Evolutionary conservation across 306 rosid genomes (phyloP).

Genomic region (Prunus mongolica): DNA sequence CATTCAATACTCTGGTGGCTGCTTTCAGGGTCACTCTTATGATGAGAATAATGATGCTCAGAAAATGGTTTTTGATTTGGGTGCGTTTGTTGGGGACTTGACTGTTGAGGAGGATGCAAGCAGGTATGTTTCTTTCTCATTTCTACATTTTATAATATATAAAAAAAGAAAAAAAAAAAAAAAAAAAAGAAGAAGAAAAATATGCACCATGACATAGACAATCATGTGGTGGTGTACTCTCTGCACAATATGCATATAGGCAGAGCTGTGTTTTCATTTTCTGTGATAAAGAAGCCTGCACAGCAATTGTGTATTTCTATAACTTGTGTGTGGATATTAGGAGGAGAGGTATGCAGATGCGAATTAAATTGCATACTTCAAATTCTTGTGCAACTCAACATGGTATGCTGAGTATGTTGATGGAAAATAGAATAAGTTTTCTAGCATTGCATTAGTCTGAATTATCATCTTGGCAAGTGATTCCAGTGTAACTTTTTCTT

Average conservation of each 20-base stretch:
- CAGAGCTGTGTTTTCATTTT: not conserved
- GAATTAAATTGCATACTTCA: not conserved
- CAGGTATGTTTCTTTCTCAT: slow-evolving; percentile 37
- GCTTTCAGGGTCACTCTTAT: slow-evolving; percentile 40
- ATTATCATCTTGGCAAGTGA: not conserved
- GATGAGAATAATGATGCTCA: slow-evolving; percentile 35
- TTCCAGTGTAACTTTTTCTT: slow-evolving; percentile 2
- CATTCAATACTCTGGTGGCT: not conserved
- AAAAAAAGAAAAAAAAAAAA: too few relatives aligned
- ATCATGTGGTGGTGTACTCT: not conserved
- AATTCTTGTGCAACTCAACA: not conserved
- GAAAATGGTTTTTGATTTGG: slow-evolving; percentile 58
- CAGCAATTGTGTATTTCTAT: not conserved
- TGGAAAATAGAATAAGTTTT: not conserved
- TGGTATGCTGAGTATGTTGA: not conserved
- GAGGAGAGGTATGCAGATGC: not conserved
- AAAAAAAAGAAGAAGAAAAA: too few relatives aligned
- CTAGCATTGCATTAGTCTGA: not conserved
- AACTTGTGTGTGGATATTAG: not conserved
- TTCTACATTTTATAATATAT: not conserved
- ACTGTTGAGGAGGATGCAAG: slow-evolving; percentile 68
- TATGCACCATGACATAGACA: not conserved
- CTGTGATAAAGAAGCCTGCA: not conserved
- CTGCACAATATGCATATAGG: not conserved
- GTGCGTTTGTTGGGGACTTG: slow-evolving; percentile 81